Conservation (phyloP, 1,284 basidiomycete genomes). For the Cryptococcus sp. region DNA sequence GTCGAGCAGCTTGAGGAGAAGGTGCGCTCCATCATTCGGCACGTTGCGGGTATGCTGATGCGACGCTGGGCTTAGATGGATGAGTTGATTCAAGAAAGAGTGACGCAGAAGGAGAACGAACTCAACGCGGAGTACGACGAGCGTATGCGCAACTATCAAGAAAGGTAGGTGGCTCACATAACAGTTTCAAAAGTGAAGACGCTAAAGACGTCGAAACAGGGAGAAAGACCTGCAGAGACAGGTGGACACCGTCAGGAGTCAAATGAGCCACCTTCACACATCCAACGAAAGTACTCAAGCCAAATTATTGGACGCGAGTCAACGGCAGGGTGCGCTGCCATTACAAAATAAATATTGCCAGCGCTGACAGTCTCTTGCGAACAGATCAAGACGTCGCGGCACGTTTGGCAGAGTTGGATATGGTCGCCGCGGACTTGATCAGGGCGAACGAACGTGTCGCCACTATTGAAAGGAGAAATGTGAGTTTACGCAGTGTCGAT, state of each 20-base stretch:
- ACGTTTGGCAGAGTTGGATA: slow-evolving; percentile 85
- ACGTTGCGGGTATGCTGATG: slow-evolving; percentile 10
- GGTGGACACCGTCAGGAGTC: slow-evolving; percentile 77
- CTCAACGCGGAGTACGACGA: slow-evolving; percentile 95
- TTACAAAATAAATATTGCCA: not conserved
- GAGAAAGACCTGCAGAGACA: slow-evolving; percentile 90
- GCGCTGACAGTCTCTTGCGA: slow-evolving; percentile 13
- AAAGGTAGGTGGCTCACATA: slow-evolving; percentile 63
- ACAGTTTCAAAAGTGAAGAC: not conserved
- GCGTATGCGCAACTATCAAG: slow-evolving; percentile 89
- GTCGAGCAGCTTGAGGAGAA: slow-evolving; percentile 79
- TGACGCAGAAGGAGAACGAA: slow-evolving; percentile 89
- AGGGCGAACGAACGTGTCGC: slow-evolving; percentile 89
- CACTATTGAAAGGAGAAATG: slow-evolving; percentile 88
- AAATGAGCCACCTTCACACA: slow-evolving; percentile 82
- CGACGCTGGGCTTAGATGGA: slow-evolving; percentile 69
- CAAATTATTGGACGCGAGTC: slow-evolving; percentile 81
- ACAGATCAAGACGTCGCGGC: slow-evolving; percentile 87
- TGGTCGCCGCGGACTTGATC: slow-evolving; percentile 88
- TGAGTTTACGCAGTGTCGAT: slow-evolving; percentile 48
- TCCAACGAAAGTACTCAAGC: slow-evolving; percentile 91
- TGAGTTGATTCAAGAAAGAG: slow-evolving; percentile 77
- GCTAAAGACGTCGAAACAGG: slow-evolving; percentile 53
- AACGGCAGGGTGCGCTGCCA: slow-evolving; percentile 69
- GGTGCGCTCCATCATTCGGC: slow-evolving; percentile 55